These are phyloP conservation scores for Beta corolliflora DNA, from an alignment of 179 eudicot genomes.

Conservation along the genomic window DNA sequence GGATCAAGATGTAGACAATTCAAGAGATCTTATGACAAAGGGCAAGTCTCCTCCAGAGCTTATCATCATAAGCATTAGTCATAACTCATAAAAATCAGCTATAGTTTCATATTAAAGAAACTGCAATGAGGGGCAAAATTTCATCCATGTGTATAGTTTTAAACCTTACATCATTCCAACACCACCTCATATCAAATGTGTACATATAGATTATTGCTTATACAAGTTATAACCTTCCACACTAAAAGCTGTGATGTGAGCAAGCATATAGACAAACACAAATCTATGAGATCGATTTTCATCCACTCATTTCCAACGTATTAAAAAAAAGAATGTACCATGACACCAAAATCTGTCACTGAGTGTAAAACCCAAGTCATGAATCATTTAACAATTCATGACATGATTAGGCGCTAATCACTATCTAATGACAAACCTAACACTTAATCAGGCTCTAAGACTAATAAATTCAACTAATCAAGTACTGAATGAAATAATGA, in stretches of 20 bases:
- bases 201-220: background rate
- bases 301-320: background rate
- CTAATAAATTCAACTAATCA: background rate
- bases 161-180: background rate
- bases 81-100: background rate
- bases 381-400: background rate
- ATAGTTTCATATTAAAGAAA: background rate
- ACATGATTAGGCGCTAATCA: background rate
- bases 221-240: background rate
- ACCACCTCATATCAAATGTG: slow-evolving; percentile 9
- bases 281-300: background rate
- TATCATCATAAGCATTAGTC: background rate
- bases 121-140: background rate
- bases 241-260: slow-evolving; percentile 7
- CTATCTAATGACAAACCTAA: background rate
- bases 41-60: background rate
- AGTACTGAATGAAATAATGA: background rate
- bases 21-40: background rate
- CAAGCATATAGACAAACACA: background rate
- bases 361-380: background rate
- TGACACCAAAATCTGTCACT: background rate
- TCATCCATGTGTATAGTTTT: background rate
- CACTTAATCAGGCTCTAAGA: background rate
- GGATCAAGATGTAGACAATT: background rate
- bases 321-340: background rate